A percentile compares a stretch with the other conserved stretches of the same genome.
phyloP scores from a whole-genome alignment of 768 basidiomycete genomes.

The Tremella yokohamensis region DNA sequence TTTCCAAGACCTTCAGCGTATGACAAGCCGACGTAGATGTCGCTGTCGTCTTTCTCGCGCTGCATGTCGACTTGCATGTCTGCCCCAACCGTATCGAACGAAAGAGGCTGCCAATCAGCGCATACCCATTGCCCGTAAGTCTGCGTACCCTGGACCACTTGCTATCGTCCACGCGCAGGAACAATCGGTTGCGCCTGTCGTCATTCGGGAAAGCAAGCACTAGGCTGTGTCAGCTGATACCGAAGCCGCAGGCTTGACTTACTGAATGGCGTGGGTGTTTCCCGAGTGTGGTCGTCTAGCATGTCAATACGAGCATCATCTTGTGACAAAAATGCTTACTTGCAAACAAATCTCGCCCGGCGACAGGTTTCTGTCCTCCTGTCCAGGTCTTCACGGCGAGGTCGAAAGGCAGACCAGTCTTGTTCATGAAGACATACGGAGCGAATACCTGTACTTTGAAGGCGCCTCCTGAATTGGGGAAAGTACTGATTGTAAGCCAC shows the following conservation, averaged over 20 bases:
- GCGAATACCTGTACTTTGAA: constrained; percentile 93
- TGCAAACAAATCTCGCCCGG: constrained; percentile 65
- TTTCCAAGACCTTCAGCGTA: constrained; percentile 94
- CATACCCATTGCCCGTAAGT: not conserved
- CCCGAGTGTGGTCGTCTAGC: constrained; percentile 39
- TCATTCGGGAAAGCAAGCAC: constrained; percentile 77
- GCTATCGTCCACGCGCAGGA: constrained; percentile 75
- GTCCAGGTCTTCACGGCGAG: constrained; percentile 60
- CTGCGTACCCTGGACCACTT: constrained; percentile 68
- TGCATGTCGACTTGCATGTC: constrained; percentile 75
- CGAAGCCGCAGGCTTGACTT: constrained; percentile 49
- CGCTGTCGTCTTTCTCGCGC: constrained; percentile 60
- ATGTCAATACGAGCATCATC: constrained; percentile 49
- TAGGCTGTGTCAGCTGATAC: constrained; percentile 45
- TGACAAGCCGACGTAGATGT: constrained; percentile 76
- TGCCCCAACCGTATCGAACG: constrained; percentile 87
- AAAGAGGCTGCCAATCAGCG: constrained; percentile 57
- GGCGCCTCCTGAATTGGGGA: constrained; percentile 86
- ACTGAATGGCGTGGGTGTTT: constrained; percentile 73
- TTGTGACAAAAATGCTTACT: constrained; percentile 57
- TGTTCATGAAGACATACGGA: constrained; percentile 87
- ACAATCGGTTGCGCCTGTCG: constrained; percentile 75
- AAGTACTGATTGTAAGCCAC: constrained; percentile 47
- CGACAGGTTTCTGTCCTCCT: constrained; percentile 70
- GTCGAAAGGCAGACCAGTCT: constrained; percentile 78